Base-by-base conservation (phyloP, 768 basidiomycete species). In the Suillus fuscotomentosus region DNA sequence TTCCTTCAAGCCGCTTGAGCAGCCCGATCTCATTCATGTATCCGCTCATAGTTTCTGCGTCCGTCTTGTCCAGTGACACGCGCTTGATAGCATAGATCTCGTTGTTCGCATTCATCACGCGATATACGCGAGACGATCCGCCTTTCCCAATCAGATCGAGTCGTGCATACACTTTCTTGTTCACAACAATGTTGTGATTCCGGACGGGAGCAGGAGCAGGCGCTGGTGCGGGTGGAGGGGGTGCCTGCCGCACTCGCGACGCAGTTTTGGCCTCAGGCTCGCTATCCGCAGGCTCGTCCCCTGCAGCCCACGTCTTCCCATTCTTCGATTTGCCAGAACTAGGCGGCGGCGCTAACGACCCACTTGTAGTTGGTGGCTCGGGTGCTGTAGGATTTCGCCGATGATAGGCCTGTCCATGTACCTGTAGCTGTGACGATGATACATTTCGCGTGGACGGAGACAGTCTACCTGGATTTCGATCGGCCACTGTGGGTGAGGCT, bases 21-120 rank as follows among this genome's bases (percentile, higher is more conserved):
- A 99, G 80, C 13, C 89, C 87, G 65, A 99, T 98, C 81, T 99
- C 97, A 74, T 98, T 98, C 86, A 94, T 91, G 77, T 97, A 99
- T 15, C 94, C 91, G 65, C 83, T 87, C 80, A 97, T 90, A 22
- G 94, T 93, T 67, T 97, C 95, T 3, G 86, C 75, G 68, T 99
- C 97, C 7, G 91, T 90, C 72, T 90, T 89, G 75, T 97, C 94
- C 24, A 99, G 81, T 17, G 91, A 86, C 43, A 99, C 96, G 62
- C 91, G 88, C 75, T 99, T 99, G 73, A 99, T 84, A 11, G 97
- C 97, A 70, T 86, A 94, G 42, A 99, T 82, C 71, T 92, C 89
- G 69, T 86, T 91, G 54, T 84, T 80, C 47, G 84, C 79, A 72
- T 86, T 91, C 73, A 98, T 82, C 9, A 97, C 95, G 27, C 94